These are phyloP conservation scores for Aspergillus fischeri DNA, from an alignment of 2,329 filamentous ascomycete species.

Conservation along the genomic window DNA sequence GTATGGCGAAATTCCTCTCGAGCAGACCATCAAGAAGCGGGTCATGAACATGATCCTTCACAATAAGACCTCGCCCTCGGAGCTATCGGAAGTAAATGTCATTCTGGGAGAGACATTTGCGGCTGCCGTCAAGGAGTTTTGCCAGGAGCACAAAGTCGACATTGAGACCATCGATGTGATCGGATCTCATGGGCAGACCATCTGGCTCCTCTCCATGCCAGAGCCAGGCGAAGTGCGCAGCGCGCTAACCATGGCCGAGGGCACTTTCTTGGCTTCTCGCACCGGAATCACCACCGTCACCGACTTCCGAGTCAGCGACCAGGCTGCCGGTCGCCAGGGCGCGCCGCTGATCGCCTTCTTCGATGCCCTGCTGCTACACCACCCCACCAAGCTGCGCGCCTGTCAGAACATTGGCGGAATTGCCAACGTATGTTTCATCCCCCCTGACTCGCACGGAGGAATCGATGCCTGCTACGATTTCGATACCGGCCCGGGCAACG, in stretches of 20 bases:
- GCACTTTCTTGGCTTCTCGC: constrained; percentile 50
- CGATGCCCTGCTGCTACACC: constrained; percentile 53
- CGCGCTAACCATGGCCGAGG: constrained; percentile 56
- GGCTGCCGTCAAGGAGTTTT: constrained; percentile 47
- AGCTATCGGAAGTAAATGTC: constrained; percentile 55
- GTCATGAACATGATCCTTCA: constrained; percentile 55
- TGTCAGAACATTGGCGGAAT: constrained; percentile 62
- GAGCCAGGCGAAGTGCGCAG: constrained; percentile 44
- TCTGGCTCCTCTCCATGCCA: constrained; percentile 55
- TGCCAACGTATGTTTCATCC: constrained; percentile 59
- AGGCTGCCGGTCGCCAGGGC: constrained; percentile 53
- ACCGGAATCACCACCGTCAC: constrained; percentile 58
- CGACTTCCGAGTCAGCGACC: constrained; percentile 55
- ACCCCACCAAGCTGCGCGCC: constrained; percentile 54
- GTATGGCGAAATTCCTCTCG: constrained; percentile 54
- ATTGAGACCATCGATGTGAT: not conserved
- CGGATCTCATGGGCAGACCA: constrained; percentile 54
- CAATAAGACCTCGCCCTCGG: constrained; percentile 51
- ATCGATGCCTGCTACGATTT: constrained; percentile 47
- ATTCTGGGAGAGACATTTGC: constrained; percentile 48
- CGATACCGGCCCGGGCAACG: constrained; percentile 55
- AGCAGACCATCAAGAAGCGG: constrained; percentile 49
- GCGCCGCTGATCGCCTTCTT: constrained; percentile 57
- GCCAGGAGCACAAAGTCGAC: constrained; percentile 30
- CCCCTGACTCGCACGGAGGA: constrained; percentile 40